Conservation (phyloP, 352 stramenopile species). For the Phytophthora sp. region DNA sequence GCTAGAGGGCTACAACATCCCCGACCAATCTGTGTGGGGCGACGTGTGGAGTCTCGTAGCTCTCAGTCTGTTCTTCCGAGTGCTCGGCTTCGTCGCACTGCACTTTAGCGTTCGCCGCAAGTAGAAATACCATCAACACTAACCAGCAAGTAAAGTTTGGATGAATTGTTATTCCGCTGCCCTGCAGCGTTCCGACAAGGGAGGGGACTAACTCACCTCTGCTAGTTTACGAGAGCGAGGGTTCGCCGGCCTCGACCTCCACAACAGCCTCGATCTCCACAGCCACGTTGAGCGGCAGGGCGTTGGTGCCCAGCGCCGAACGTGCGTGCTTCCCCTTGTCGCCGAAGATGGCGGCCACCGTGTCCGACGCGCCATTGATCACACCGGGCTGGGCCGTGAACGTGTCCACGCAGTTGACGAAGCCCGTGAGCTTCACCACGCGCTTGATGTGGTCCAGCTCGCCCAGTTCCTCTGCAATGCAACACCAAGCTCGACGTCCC, state of each 20-base stretch:
- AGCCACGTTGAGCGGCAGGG: slow-evolving; percentile 94
- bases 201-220: slow-evolving; percentile 3
- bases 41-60: slow-evolving; percentile 42
- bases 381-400: slow-evolving; percentile 91
- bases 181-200: slow-evolving; percentile 7
- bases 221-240: slow-evolving; percentile 29
- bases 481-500: neutral
- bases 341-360: slow-evolving; percentile 88
- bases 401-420: slow-evolving; percentile 93
- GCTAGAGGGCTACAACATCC: slow-evolving; percentile 45
- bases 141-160: slow-evolving; percentile 15
- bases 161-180: slow-evolving; percentile 17
- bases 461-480: slow-evolving; percentile 65
- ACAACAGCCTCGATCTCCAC: slow-evolving; percentile 97
- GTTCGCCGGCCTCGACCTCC: slow-evolving; percentile 77
- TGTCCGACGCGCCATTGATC: slow-evolving; percentile 95
- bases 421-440: slow-evolving; percentile 95
- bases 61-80: slow-evolving; percentile 48
- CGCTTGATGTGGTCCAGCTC: slow-evolving; percentile 92
- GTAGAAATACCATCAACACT: slow-evolving; percentile 12
- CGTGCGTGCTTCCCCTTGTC: slow-evolving; percentile 88
- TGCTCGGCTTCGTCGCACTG: slow-evolving; percentile 40
- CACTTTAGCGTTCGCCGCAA: slow-evolving; percentile 26
- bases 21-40: slow-evolving; percentile 30
- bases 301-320: slow-evolving; percentile 95